Evolutionary conservation across 1,284 basidiomycete genomes (phyloP).

Genomic region (Blastosporella zonata): DNA sequence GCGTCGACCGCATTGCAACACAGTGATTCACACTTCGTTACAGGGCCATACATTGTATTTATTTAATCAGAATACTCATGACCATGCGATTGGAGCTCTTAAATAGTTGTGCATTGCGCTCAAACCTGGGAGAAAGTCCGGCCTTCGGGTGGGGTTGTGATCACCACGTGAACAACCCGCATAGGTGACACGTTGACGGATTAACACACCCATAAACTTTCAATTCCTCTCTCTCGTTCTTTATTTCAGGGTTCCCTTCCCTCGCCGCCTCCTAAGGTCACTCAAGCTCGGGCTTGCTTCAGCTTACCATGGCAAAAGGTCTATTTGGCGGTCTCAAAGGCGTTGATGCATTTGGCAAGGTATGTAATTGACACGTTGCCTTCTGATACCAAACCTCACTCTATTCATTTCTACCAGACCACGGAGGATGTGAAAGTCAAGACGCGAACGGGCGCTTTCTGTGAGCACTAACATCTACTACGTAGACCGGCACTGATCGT

Average conservation of each 20-base stretch:
- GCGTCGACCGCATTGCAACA: constrained; percentile 74
- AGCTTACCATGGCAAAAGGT: constrained; percentile 66
- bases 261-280: constrained; percentile 26
- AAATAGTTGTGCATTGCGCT: background rate
- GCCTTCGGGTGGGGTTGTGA: background rate
- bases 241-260: constrained; percentile 26
- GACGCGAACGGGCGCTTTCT: constrained; percentile 87
- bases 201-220: constrained; percentile 16
- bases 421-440: constrained; percentile 98
- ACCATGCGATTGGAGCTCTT: background rate
- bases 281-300: constrained; percentile 23
- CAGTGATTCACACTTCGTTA: constrained; percentile 25
- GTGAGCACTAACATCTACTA: constrained; percentile 46
- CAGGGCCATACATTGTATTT: background rate
- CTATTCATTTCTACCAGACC: constrained; percentile 46
- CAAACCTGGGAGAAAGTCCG: constrained; percentile 16
- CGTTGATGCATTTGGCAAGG: constrained; percentile 98
- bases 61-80: background rate
- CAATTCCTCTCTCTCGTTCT: constrained; percentile 15
- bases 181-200: constrained; percentile 24
- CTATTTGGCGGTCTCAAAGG: constrained; percentile 73
- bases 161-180: constrained; percentile 16
- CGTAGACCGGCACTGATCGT: constrained; percentile 1
- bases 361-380: constrained; percentile 33
- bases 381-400: background rate